Conservation (phyloP, 352 stramenopile species). For the Phytophthora brassicae region DNA sequence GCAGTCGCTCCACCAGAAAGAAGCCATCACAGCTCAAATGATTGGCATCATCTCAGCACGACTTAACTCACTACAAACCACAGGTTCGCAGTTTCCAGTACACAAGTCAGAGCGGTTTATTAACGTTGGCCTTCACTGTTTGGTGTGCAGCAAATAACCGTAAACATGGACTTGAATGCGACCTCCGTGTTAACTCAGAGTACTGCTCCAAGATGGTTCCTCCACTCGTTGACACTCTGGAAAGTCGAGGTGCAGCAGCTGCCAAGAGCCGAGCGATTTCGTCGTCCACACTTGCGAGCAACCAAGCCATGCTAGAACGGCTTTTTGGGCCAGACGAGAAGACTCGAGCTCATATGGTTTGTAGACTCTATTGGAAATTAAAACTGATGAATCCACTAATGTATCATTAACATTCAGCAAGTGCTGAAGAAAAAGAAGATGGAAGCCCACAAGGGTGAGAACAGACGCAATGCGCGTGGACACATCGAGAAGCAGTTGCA, state of each 20-base stretch:
- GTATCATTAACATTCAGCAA: constrained; percentile 37
- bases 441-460: constrained; percentile 75
- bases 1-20: constrained; percentile 73
- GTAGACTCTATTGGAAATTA: neutral
- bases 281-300: constrained; percentile 49
- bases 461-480: constrained; percentile 68
- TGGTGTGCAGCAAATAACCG: constrained; percentile 49
- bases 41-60: constrained; percentile 77
- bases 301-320: constrained; percentile 75
- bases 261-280: constrained; percentile 46
- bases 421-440: constrained; percentile 83
- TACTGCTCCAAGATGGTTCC: constrained; percentile 75
- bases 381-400: neutral
- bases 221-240: constrained; percentile 64
- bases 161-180: constrained; percentile 73
- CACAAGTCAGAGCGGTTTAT: neutral
- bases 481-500: constrained; percentile 88
- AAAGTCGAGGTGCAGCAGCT: constrained; percentile 42
- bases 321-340: constrained; percentile 80
- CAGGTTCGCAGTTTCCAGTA: constrained; percentile 38
- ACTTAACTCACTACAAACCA: constrained; percentile 63
- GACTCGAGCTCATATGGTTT: constrained; percentile 47
- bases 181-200: constrained; percentile 68
- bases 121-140: neutral
- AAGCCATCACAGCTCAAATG: constrained; percentile 77